Evolutionary conservation across 23 red algal genomes (phyloP), one percentile per base, ranked within the genome.

Genomic region (Agarophyton chilense): DNA sequence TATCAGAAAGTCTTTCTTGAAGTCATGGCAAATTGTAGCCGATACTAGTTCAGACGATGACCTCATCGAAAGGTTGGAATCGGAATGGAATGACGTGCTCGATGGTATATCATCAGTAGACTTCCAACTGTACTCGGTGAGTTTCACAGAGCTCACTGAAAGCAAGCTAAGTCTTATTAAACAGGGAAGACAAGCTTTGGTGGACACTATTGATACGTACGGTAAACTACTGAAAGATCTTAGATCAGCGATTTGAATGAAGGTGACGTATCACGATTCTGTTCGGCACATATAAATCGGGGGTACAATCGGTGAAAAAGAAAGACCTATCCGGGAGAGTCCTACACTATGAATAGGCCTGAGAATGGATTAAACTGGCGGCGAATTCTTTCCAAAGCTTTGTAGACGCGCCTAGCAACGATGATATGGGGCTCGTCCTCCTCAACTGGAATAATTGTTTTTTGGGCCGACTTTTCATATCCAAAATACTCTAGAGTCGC

Each of bases 121-220:
- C 52, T 95, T 74, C 72, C 93, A 95, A 52, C 53, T 95, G 6
- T 95, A 95, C 65, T 95, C 93, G 24, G 82, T 90, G 29, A 87
- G 73, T 72, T 95, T 82, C 51, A 89, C 93, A 44, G 93, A 95
- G 61, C 93, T 95, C 44, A 53, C 52, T 18, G 84, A 87, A 38
- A 95, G 73, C 42, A 95, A 95, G 77, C n/a, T 78, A 13, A 60
- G 56, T 29, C 85, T 95, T 10, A 26, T 87, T 5, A 81, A 41
- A 21, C 53, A 95, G 22, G 82, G 93, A 2, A 89, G 62, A 50
- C 28, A 82, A 11, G 73, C 81, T 14, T 68, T 95, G 21, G 60
- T 52, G 58, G 82, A 95, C 25, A 73, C 73, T 16, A 67, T 95
- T 21, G 65, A 29, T 9, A 52, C 24, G 24, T 95, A 95, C 85